Percentiles rank a stretch among this genome's conserved stretches.
Evolutionary conservation across 805 yeast species (phyloP).

Genomic region (Kodamaea fukazawae): DNA sequence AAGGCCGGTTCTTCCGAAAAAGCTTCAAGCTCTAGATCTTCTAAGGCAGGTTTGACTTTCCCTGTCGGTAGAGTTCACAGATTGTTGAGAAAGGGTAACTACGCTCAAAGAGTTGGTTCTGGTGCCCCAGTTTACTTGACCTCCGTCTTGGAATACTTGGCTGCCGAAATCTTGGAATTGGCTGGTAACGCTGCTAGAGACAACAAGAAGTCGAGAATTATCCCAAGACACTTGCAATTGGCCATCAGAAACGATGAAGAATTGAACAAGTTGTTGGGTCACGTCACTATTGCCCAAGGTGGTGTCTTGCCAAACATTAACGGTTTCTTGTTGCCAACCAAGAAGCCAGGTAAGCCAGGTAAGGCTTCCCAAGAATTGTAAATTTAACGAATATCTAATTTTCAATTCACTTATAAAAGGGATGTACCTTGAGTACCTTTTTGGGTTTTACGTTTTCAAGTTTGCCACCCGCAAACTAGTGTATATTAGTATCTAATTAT

Average conservation of each 20-base stretch:
- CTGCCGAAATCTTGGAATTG: conserved; percentile 51
- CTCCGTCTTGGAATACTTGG: conserved; percentile 48
- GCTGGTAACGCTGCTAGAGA: conserved; percentile 55
- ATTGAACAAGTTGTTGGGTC: conserved; percentile 49
- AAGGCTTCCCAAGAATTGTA: conserved; percentile 61
- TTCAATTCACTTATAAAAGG: conserved; percentile 8
- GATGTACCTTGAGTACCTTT: neutral
- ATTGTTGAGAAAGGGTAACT: conserved; percentile 50
- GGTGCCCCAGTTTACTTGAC: conserved; percentile 53
- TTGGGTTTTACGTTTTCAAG: conserved; percentile 7
- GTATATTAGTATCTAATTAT: conserved; percentile 17
- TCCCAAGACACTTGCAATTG: conserved; percentile 52
- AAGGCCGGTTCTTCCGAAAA: conserved; percentile 48
- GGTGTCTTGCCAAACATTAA: conserved; percentile 53
- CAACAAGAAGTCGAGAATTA: conserved; percentile 85
- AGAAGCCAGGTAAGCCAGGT: conserved; percentile 43
- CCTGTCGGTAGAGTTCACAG: conserved; percentile 53
- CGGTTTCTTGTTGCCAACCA: conserved; percentile 53
- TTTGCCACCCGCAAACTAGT: conserved; percentile 13
- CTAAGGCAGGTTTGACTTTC: conserved; percentile 50
- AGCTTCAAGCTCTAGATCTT: conserved; percentile 49
- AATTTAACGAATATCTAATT: conserved; percentile 15
- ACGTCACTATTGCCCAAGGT: conserved; percentile 64
- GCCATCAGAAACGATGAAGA: conserved; percentile 54
- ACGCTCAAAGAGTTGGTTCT: conserved; percentile 52